Conservation (phyloP, 2,329 filamentous ascomycete genomes). For the Stachybotrys echinatus region DNA sequence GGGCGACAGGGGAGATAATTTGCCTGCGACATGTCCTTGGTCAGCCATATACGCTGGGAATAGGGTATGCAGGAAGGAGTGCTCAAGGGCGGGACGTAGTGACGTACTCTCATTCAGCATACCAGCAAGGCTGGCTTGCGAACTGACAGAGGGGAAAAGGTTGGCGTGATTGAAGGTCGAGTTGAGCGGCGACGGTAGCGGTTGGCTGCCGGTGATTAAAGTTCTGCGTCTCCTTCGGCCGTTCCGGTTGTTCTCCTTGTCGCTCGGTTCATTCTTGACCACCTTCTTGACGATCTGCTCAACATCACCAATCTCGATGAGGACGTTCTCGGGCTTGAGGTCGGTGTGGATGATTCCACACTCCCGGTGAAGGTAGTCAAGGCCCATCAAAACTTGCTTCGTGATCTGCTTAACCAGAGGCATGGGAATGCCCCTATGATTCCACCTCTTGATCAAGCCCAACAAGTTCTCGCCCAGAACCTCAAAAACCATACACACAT, state of each 20-base stretch:
- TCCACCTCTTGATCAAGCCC: constrained; percentile 96
- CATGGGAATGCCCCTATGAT: constrained; percentile 95
- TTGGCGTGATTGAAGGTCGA: constrained; percentile 81
- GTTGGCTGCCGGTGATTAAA: constrained; percentile 94
- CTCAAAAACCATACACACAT: constrained; percentile 99
- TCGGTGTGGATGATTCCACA: constrained; percentile 99
- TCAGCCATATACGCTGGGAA: too few relatives aligned
- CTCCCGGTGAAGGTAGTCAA: constrained; percentile 95
- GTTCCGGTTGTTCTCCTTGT: constrained; percentile 88
- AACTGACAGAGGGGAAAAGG: constrained; percentile 57
- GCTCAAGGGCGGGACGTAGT: neutral
- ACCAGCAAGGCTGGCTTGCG: constrained; percentile 75
- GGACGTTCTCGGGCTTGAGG: constrained; percentile 93
- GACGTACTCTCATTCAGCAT: constrained; percentile 72
- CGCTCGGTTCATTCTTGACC: constrained; percentile 70
- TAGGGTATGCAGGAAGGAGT: neutral
- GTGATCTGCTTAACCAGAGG: constrained; percentile 97
- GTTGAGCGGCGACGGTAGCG: constrained; percentile 89
- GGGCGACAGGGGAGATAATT: constrained; percentile 30
- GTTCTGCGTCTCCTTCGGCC: constrained; percentile 85
- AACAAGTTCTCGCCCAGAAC: constrained; percentile 92
- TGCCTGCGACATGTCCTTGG: constrained; percentile 16
- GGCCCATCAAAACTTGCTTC: constrained; percentile 90
- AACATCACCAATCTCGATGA: constrained; percentile 98
- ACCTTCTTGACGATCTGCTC: constrained; percentile 97